Evolutionary conservation across 2,329 filamentous ascomycete species (phyloP), one percentile per base, ranked within the genome.

Genomic region (Colletotrichum somersetense): DNA sequence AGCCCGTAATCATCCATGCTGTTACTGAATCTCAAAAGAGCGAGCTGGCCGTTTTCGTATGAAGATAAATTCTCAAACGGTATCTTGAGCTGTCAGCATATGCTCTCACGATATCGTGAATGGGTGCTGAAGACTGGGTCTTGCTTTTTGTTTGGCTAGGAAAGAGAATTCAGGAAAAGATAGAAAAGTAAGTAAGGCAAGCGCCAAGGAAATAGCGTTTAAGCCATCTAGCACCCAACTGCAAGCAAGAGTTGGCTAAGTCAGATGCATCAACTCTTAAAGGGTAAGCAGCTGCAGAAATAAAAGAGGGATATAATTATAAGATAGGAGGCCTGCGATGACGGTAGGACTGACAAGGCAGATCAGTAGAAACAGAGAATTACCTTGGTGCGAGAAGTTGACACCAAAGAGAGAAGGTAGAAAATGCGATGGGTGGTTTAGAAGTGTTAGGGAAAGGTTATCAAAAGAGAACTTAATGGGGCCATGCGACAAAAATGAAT

Each of bases 21-120:
- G 35, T 33, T 33, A 16, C 61, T 48, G 35, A 73, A 56, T 5
- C 46, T 48, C 23, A 57, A 26, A 20, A 73, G 66, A 42, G 72
- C 70, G 40, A 14, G n/a, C 48, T 70, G 59, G 7, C 65, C 70
- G 20, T 62, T 55, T 8, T 65, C 61, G 57, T 69, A 69, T 23
- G 30, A 42, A 20, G 66, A 16, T 3, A 74, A 42, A 33, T 74
- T 66, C 38, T 62, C 62, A 18, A 69, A 59, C 4, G 70, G 33
- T n/a, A 74, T 61, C 72, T 73, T 57, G 5, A 33, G 20, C 16
- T 8, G 26, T 69, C 52, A 64, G 66, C 48, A 20, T 5, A 30
- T 10, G 56, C 7, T 59, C 44, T 55, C 14, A 3, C 20, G 1
- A 46, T 23, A 38, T 18, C 14, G 55, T 38, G 23, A 35, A 8